These are phyloP conservation scores for Pinus tabuliformis DNA, from an alignment of 75 land plant species.

Conservation along the genomic window DNA sequence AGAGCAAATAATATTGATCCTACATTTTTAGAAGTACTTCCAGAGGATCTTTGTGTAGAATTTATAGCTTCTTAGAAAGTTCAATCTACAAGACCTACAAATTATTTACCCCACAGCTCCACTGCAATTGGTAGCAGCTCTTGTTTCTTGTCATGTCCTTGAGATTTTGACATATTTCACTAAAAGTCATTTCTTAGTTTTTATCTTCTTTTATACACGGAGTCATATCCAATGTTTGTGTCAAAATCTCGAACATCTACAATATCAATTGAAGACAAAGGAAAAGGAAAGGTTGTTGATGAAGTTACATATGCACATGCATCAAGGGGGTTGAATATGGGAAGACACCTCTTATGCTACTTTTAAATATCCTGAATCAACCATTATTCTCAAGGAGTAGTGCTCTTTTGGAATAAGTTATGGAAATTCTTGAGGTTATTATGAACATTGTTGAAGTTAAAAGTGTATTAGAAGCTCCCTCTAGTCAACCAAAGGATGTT, in stretches of 20 bases:
- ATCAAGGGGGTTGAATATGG: constrained; percentile 12
- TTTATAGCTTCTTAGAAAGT: too few species aligned
- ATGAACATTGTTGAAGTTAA: constrained; percentile 62
- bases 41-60: constrained; percentile 93
- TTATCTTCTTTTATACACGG: constrained; percentile 47
- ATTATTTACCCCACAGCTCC: too few species aligned
- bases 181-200: constrained; percentile 30
- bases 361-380: constrained; percentile 49
- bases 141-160: constrained; percentile 64
- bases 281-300: constrained; percentile 41
- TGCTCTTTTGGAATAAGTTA: constrained; percentile 83
- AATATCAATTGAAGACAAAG: constrained; percentile 39
- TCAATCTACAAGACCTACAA: too few species aligned
- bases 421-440: constrained; percentile 84
- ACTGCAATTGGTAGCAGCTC: too few species aligned
- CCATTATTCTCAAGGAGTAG: constrained; percentile 64
- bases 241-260: neutral
- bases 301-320: neutral
- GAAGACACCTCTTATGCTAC: constrained; percentile 47
- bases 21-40: constrained; percentile 90
- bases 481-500: constrained; percentile 9
- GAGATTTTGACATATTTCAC: constrained; percentile 66
- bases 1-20: constrained; percentile 81
- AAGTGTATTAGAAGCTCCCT: constrained; percentile 28
- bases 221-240: constrained; percentile 11